These are phyloP conservation scores for Pseudocercospora cruenta DNA, from an alignment of 2,329 filamentous ascomycete species.

Conservation along the genomic window DNA sequence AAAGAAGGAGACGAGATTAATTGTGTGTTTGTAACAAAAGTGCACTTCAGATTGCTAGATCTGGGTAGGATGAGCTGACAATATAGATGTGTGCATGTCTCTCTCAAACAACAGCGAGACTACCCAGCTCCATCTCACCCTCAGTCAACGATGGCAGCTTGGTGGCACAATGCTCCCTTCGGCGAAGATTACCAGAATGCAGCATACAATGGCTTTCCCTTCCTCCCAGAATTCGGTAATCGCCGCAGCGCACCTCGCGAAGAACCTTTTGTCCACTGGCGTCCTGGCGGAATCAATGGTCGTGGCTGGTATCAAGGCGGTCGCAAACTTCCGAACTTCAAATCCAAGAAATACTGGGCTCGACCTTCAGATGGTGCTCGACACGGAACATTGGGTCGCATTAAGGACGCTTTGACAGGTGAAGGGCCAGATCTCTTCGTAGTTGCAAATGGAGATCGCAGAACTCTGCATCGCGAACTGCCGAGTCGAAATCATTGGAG, in stretches of 20 bases:
- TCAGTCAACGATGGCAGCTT: slow-evolving; percentile 21
- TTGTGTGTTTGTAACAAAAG: slow-evolving; percentile 8
- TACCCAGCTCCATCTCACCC: not conserved
- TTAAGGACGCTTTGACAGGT: slow-evolving; percentile 48
- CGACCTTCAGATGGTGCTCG: slow-evolving; percentile 51
- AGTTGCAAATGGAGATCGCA: slow-evolving; percentile 43
- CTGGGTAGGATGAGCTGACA: not conserved
- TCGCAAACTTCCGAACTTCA: slow-evolving; percentile 31
- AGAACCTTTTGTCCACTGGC: slow-evolving; percentile 33
- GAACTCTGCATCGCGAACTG: slow-evolving; percentile 43
- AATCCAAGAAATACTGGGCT: slow-evolving; percentile 47
- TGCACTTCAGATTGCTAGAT: slow-evolving; percentile 9
- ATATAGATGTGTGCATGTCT: not conserved
- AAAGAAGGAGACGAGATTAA: not conserved
- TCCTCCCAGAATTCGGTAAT: slow-evolving; percentile 30
- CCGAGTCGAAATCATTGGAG: slow-evolving; percentile 44
- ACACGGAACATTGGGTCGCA: slow-evolving; percentile 41
- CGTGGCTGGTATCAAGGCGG: slow-evolving; percentile 34
- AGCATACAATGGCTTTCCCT: slow-evolving; percentile 31
- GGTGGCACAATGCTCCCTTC: slow-evolving; percentile 22
- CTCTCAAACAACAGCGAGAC: not conserved
- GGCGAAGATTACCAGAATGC: slow-evolving; percentile 28
- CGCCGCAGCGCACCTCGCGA: slow-evolving; percentile 33
- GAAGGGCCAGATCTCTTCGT: slow-evolving; percentile 53
- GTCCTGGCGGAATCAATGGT: slow-evolving; percentile 10